Evolutionary conservation across 2,329 filamentous ascomycete genomes (phyloP).

Genomic region (Zymoseptoria tritici): DNA sequence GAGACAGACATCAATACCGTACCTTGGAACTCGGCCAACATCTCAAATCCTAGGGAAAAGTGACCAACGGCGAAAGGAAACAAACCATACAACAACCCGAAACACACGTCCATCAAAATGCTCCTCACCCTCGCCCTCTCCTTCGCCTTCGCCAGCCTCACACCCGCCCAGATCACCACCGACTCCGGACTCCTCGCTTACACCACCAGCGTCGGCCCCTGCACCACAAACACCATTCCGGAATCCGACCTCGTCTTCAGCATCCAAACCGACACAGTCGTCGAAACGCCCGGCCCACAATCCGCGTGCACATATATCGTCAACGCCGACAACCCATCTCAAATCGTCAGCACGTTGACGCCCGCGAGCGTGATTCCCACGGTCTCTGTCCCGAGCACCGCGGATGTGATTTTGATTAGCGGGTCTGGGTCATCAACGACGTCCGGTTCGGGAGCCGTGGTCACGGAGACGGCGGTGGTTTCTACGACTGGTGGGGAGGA

Average conservation of each 20-base stretch:
- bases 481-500: neutral
- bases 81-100: neutral
- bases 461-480: neutral
- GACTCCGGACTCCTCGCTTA: neutral
- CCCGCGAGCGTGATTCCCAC: neutral
- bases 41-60: neutral
- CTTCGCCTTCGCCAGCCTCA: constrained; percentile 3
- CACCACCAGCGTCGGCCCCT: neutral
- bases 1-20: neutral
- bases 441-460: neutral
- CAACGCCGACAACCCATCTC: neutral
- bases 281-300: neutral
- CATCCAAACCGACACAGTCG: constrained; percentile 16
- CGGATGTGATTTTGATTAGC: neutral
- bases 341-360: neutral
- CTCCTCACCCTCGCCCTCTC: constrained; percentile 3
- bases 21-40: neutral
- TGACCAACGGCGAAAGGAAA: neutral
- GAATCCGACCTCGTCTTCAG: constrained; percentile 10
- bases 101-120: constrained; percentile 1
- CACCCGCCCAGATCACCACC: constrained; percentile 2
- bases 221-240: constrained; percentile 5
- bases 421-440: neutral
- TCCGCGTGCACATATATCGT: constrained; percentile 5
- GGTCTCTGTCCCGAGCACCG: neutral